A percentile compares a stretch with the other conserved stretches of the same genome.
These are phyloP conservation scores for Fusarium devonianum DNA, from an alignment of 2,329 filamentous ascomycete genomes.

Conservation along the genomic window DNA sequence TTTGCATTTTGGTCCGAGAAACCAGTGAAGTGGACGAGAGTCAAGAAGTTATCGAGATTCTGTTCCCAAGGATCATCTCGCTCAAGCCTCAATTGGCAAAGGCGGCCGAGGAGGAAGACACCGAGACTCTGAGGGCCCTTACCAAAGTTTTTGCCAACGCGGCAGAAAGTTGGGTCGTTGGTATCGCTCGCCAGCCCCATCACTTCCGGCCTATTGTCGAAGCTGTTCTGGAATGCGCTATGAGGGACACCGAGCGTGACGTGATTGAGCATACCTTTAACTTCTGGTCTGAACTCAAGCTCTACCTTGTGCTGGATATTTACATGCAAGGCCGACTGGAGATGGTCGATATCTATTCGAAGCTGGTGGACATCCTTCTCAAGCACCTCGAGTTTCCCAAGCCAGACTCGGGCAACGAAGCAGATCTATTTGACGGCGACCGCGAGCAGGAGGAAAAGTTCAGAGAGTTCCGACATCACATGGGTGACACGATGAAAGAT, in stretches of 20 bases:
- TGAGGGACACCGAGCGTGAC: constrained; percentile 86
- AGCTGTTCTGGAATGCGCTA: constrained; percentile 88
- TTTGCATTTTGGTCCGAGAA: constrained; percentile 90
- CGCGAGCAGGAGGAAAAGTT: constrained; percentile 97
- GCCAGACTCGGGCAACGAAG: constrained; percentile 74
- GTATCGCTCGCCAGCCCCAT: constrained; percentile 82
- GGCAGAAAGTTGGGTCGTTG: constrained; percentile 91
- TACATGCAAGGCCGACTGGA: constrained; percentile 83
- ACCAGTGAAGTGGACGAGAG: constrained; percentile 94
- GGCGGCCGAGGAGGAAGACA: constrained; percentile 80
- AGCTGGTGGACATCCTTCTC: constrained; percentile 91
- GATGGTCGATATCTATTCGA: constrained; percentile 82
- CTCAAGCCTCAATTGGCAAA: constrained; percentile 79
- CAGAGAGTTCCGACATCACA: constrained; percentile 92
- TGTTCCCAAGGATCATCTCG: constrained; percentile 82
- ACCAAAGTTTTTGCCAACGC: constrained; percentile 93
- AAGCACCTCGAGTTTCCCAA: constrained; percentile 87
- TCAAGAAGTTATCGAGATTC: constrained; percentile 77
- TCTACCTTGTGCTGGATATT: constrained; percentile 89
- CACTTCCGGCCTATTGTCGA: constrained; percentile 89
- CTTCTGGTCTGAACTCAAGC: constrained; percentile 99
- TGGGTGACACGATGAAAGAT: constrained; percentile 98
- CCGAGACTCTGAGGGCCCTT: constrained; percentile 84
- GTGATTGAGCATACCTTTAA: constrained; percentile 93
- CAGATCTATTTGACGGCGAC: constrained; percentile 93